phyloP scores from a whole-genome alignment of 2,329 filamentous ascomycete species.

The Diplocarpon mali region DNA sequence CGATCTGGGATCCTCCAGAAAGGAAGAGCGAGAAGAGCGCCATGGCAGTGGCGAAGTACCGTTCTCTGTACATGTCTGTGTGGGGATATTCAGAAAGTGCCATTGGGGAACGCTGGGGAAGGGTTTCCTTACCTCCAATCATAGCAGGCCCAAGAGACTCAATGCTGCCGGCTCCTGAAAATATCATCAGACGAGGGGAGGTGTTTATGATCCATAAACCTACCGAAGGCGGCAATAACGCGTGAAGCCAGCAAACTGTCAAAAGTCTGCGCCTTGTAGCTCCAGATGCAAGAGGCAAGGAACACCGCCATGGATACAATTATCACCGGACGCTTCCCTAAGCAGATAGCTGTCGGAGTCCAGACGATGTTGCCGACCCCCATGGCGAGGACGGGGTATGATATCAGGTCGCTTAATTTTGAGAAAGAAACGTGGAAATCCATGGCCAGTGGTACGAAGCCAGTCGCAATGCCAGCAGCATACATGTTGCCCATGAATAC shows the following conservation, averaged over 20 bases:
- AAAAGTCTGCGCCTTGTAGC: conserved; percentile 25
- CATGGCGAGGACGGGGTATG: conserved; percentile 17
- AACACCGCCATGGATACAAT: conserved; percentile 27
- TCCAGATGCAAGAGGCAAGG: conserved; percentile 26
- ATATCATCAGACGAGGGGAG: neutral
- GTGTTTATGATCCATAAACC: neutral
- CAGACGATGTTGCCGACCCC: conserved; percentile 14
- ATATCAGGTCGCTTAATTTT: conserved; percentile 11
- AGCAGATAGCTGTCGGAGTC: conserved; percentile 14
- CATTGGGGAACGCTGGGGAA: neutral
- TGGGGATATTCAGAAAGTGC: neutral
- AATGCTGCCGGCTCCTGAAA: conserved; percentile 11
- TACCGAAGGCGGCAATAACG: conserved; percentile 26
- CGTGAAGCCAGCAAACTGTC: conserved; percentile 27
- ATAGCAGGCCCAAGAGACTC: conserved; percentile 29
- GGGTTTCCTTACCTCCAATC: conserved; percentile 11
- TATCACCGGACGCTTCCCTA: conserved; percentile 30
- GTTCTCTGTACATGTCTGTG: conserved; percentile 13
- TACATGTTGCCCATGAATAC: conserved; percentile 15
- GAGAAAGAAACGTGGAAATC: conserved; percentile 12
- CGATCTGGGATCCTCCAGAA: conserved; percentile 28
- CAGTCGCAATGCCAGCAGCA: conserved; percentile 11
- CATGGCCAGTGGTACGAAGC: conserved; percentile 12
- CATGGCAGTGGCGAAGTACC: conserved; percentile 23
- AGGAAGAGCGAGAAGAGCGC: conserved; percentile 27